Evolutionary conservation across 805 yeast species (phyloP), one percentile per base, ranked within the genome.

Genomic region (Pichia cephalocereana): DNA sequence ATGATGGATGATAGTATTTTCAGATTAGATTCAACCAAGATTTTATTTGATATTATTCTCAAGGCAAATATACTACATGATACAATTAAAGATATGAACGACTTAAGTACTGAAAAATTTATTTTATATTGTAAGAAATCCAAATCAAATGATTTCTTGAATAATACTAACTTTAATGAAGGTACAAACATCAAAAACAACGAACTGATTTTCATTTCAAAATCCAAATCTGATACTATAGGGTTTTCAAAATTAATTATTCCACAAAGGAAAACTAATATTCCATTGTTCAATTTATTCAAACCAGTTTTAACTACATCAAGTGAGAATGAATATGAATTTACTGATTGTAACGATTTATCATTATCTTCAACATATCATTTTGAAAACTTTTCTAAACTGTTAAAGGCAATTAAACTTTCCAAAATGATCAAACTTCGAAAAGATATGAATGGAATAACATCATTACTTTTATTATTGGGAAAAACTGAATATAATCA

Each of bases 171-270:
- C 26, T 19, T 19, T 19, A 23, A 23, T 23, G 26, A 23, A 23
- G 6, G 26, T 23, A 23, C 26, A 23, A 23, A 6, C 5, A 48
- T 56, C 26, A 54, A 62, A 6, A 69, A 72, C 1, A 41, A 48
- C 36, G 72, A 69, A 52, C 62, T 82, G 42, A 69, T 74, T 27
- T 72, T 88, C 46, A 75, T 84, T 6, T 82, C 93, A 0, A 74
- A 54, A 46, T 64, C 68, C 4, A 58, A 72, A 38, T 86, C 91
- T 11, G 84, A 81, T 27, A 51, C 66, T n/a, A 71, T 86, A 42
- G 96, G 95, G 0, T 70, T 72, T 45, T 80, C 86, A 38, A 81
- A 83, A 57, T 68, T 86, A 19, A 71, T 75, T 10, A 72, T 82
- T 43, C 95, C 95, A 0, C 75, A 72, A 51, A 84, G 77, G 43